Evolutionary conservation across 441 rosid genomes (phyloP).

Genomic region (Pelargonium fulgidum): DNA sequence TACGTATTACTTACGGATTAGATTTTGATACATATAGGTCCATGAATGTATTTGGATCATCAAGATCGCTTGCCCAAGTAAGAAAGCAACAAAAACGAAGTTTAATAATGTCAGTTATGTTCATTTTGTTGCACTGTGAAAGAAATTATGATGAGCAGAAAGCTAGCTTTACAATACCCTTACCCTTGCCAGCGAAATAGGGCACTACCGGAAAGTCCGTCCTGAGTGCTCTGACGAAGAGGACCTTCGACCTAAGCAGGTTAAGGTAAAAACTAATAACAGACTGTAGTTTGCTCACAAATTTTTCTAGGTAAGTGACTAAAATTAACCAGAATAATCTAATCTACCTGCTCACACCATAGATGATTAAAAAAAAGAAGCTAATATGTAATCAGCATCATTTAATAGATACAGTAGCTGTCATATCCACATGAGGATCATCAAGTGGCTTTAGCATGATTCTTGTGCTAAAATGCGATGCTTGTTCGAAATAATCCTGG

Average conservation of each 20-base stretch:
- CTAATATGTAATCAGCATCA: background rate
- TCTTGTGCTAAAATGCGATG: constrained; percentile 57
- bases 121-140: background rate
- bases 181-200: constrained; percentile 83
- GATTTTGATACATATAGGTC: constrained; percentile 71
- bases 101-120: background rate
- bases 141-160: background rate
- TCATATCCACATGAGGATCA: constrained; percentile 85
- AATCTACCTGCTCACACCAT: background rate
- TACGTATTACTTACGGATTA: constrained; percentile 51
- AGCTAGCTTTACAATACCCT: background rate
- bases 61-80: constrained; percentile 51
- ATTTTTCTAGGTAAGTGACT: background rate
- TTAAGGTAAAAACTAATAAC: constrained; percentile 22
- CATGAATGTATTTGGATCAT: constrained; percentile 83
- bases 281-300: background rate
- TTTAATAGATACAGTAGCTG: constrained; percentile 66
- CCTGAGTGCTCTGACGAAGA: constrained; percentile 45
- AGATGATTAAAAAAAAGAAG: background rate
- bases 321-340: background rate
- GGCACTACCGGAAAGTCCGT: constrained; percentile 59
- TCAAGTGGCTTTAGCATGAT: constrained; percentile 80
- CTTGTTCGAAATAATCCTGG: constrained; percentile 82
- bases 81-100: background rate
- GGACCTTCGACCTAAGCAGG: constrained; percentile 58